phyloP scores from a whole-genome alignment of 2,329 filamentous ascomycete genomes.

The Aspergillus sp. region DNA sequence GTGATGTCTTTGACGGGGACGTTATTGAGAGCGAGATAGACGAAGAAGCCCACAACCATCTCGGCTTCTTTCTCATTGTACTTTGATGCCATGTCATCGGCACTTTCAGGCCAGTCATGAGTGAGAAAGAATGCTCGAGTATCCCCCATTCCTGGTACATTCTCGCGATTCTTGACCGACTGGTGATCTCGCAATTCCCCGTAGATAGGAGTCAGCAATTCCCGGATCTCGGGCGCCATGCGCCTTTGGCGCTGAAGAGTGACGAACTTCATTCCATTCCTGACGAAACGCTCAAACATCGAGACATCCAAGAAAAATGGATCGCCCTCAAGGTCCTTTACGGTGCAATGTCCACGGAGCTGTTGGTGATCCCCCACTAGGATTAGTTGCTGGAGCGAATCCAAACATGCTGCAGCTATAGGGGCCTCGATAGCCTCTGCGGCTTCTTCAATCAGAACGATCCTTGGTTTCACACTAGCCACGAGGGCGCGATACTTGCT shows the following conservation, averaged over 20 bases:
- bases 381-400: slow-evolving; percentile 67
- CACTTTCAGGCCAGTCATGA: slow-evolving; percentile 68
- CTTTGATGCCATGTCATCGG: slow-evolving; percentile 67
- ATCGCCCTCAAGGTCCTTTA: slow-evolving; percentile 60
- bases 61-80: slow-evolving; percentile 73
- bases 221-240: slow-evolving; percentile 72
- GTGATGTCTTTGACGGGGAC: slow-evolving; percentile 68
- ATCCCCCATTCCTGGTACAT: slow-evolving; percentile 66
- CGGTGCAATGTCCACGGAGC: slow-evolving; percentile 68
- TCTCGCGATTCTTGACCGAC: slow-evolving; percentile 58
- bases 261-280: slow-evolving; percentile 65
- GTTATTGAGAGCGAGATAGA: slow-evolving; percentile 73
- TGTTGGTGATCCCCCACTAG: slow-evolving; percentile 83
- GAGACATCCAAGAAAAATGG: slow-evolving; percentile 74
- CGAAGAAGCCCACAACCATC: slow-evolving; percentile 75
- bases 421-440: slow-evolving; percentile 70
- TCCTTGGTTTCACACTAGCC: slow-evolving; percentile 65
- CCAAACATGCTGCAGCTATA: slow-evolving; percentile 63
- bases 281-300: slow-evolving; percentile 78
- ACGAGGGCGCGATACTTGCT: slow-evolving; percentile 78
- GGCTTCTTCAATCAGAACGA: slow-evolving; percentile 78
- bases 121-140: slow-evolving; percentile 65
- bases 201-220: slow-evolving; percentile 67
- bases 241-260: slow-evolving; percentile 71
- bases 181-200: slow-evolving; percentile 61